Evolutionary conservation across 331 rosid species (phyloP).

Genomic region (Spiraea crenata): DNA sequence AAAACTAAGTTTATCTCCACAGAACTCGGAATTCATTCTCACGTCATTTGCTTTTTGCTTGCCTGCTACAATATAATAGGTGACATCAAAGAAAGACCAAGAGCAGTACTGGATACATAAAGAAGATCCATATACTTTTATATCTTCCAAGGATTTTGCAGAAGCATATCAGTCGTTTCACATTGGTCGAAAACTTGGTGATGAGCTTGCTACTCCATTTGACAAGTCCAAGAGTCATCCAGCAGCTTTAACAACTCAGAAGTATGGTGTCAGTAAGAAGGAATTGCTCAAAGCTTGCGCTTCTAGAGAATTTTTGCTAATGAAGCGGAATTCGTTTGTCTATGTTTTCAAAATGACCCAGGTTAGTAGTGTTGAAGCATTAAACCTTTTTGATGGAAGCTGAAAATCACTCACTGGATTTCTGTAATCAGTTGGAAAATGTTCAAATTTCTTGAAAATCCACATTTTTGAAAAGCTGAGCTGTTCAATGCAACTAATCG

Average conservation of each 20-base stretch:
- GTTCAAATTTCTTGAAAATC: neutral
- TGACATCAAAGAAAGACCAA: constrained; percentile 48
- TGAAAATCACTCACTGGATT: neutral
- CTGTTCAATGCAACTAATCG: neutral
- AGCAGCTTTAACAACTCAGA: constrained; percentile 35
- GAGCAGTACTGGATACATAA: constrained; percentile 40
- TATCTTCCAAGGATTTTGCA: constrained; percentile 34
- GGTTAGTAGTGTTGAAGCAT: constrained; percentile 14
- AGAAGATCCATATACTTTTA: constrained; percentile 33
- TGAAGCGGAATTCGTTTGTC: constrained; percentile 42
- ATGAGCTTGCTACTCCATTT: constrained; percentile 38
- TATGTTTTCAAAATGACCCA: constrained; percentile 40
- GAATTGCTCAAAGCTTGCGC: constrained; percentile 37
- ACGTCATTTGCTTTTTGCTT: neutral
- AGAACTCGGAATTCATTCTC: neutral
- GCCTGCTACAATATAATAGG: constrained; percentile 20
- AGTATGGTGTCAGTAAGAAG: constrained; percentile 34
- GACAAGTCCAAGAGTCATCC: constrained; percentile 43
- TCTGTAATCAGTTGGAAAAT: neutral
- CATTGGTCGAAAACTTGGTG: constrained; percentile 29
- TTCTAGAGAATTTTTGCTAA: constrained; percentile 39
- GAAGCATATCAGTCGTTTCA: constrained; percentile 36
- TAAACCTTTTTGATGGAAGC: no score
- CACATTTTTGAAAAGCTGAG: neutral
- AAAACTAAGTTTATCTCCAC: neutral